Evolutionary conservation across 345 rosid species (phyloP), one percentile per base, ranked within the genome.

Genomic region (Eutrema japonicum): DNA sequence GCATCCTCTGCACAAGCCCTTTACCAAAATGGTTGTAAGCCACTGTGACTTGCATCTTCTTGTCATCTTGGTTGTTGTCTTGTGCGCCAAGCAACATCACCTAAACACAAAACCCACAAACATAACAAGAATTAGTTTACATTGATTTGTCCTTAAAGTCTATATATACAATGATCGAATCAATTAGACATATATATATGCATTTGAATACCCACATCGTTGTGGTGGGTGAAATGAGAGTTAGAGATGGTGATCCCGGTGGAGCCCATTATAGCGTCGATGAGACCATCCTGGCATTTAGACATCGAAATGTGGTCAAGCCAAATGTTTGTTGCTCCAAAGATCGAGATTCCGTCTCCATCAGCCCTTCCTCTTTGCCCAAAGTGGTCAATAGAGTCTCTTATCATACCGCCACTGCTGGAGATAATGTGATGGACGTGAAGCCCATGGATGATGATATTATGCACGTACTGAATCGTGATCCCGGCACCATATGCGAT

Each of bases 211-310:
- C 70, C 77, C 70, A 88, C 97, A 73, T 90, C 91, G 43, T 88
- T 82, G 81, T 93, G 98, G 38, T 82, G 33, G 16, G 96, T 87
- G 83, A 93, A 85, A 64, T 90, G 95, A 64, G 79, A 73, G 66
- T 90, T 93, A 76, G 98, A 93, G 77, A 93, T 81, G 72, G 97
- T 91, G 70, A 93, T 72, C 13, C 83, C 97, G 14, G 91, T 93
- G 26, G 97, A 89, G 2, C 85, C 96, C 80, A 63, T 62, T 5
- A 93, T 74, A 30, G 82, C 88, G 48, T 93, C 98, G n/a, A 93
- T 81, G 42, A 93, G 79, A 14, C 98, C 97, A 59, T 93, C 97
- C 1, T 43, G 37, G 70, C 96, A 88, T 0, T 47, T 70, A 36
- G 85, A 87, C 89, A 86, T 85, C 11, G 97, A 87, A 56, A 86